Percentiles rank a stretch among this genome's conserved stretches.
Evolutionary conservation across 2,329 filamentous ascomycete genomes (phyloP).

Genomic region (Xylariaceae sp.): DNA sequence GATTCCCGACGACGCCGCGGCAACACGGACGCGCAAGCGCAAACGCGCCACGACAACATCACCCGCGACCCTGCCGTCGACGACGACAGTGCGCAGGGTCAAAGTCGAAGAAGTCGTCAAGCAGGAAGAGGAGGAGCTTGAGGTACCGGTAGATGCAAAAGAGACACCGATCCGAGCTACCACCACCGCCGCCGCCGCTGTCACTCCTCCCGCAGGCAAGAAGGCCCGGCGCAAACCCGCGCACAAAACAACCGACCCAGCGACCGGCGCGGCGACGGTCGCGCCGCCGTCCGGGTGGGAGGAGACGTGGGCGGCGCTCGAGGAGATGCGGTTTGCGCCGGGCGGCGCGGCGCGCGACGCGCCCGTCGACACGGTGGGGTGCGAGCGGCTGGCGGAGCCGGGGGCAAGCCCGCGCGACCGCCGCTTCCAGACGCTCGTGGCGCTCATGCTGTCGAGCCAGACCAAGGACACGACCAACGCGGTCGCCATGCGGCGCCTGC

Average conservation of each 20-base stretch:
- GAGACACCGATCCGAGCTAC: conserved; percentile 2
- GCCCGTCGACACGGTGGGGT: conserved; percentile 96
- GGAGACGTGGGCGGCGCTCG: conserved; percentile 68
- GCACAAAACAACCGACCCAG: conserved; percentile 16
- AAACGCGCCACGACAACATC: conserved; percentile 14
- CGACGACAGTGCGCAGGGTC: not conserved
- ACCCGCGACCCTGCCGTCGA: not conserved
- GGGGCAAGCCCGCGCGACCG: conserved; percentile 45
- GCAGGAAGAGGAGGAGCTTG: conserved; percentile 9
- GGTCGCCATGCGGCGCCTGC: conserved; percentile 70
- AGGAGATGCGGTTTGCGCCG: conserved; percentile 63
- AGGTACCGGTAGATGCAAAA: no score
- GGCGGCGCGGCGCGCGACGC: conserved; percentile 58
- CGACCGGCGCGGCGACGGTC: conserved; percentile 12
- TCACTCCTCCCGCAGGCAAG: conserved; percentile 1
- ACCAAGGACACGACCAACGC: conserved; percentile 91
- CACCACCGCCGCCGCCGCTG: conserved; percentile 1
- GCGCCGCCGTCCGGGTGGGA: conserved; percentile 47
- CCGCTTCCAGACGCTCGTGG: conserved; percentile 78
- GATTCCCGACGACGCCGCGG: conserved; percentile 9
- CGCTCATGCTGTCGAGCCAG: conserved; percentile 86
- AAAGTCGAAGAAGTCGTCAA: conserved; percentile 10
- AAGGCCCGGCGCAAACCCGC: conserved; percentile 20
- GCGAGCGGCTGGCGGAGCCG: conserved; percentile 62
- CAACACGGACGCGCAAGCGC: conserved; percentile 14